Conservation (phyloP, 1,139 yeast genomes). For the Pichia sp. region DNA sequence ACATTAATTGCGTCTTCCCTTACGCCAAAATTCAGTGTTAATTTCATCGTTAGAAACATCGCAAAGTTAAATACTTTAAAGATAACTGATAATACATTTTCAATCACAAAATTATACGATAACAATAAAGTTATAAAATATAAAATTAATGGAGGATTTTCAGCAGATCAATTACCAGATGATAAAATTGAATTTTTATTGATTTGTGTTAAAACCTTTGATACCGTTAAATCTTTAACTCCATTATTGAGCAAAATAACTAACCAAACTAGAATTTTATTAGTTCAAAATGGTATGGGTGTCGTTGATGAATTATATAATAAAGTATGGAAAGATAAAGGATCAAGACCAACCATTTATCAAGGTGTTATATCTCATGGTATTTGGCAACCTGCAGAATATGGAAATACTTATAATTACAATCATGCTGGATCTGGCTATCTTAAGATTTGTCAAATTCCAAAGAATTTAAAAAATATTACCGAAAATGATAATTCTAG, state of each 20-base stretch:
- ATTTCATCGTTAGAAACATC: slow-evolving; percentile 25
- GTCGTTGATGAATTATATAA: slow-evolving; percentile 47
- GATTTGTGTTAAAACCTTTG: slow-evolving; percentile 30
- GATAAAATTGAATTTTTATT: slow-evolving; percentile 24
- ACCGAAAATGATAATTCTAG: slow-evolving; percentile 13
- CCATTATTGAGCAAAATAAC: slow-evolving; percentile 23
- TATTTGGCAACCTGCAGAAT: slow-evolving; percentile 37
- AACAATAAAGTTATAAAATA: slow-evolving; percentile 9
- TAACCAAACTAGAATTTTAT: slow-evolving; percentile 44
- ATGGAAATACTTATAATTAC: slow-evolving; percentile 36
- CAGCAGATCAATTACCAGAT: slow-evolving; percentile 18
- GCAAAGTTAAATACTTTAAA: slow-evolving; percentile 20
- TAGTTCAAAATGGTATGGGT: slow-evolving; percentile 77
- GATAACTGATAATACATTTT: slow-evolving; percentile 16
- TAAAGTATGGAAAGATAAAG: slow-evolving; percentile 47
- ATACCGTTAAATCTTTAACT: slow-evolving; percentile 24
- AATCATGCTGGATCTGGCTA: slow-evolving; percentile 67
- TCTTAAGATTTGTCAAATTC: slow-evolving; percentile 45
- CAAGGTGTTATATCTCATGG: slow-evolving; percentile 85
- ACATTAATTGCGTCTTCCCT: slow-evolving; percentile 24
- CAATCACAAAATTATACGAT: slow-evolving; percentile 25
- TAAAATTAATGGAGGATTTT: slow-evolving; percentile 18
- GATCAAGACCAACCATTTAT: slow-evolving; percentile 48
- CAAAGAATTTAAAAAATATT: slow-evolving; percentile 22
- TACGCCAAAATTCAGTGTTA: slow-evolving; percentile 18